Conservation (phyloP, 108 stramenopile species). For the Mediolabrus comicus region DNA sequence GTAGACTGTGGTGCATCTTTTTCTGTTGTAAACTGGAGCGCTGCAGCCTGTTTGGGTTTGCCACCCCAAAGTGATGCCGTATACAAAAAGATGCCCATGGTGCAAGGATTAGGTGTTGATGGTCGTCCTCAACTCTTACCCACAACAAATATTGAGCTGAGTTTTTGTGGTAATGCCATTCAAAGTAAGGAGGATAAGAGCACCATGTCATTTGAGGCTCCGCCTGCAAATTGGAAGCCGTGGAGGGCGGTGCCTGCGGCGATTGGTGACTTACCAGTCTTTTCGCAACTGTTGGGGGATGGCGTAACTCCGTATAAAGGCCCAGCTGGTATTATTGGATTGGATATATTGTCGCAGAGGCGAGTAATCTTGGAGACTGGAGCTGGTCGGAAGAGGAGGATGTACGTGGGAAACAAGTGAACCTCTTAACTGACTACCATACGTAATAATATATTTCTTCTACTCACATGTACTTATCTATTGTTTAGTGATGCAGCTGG, state of each 20-base stretch:
- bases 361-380: slow-evolving; percentile 75
- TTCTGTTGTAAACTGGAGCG: slow-evolving; percentile 68
- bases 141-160: slow-evolving; percentile 43
- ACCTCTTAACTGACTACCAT: no score
- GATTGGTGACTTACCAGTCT: slow-evolving; percentile 77
- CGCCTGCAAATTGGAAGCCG: slow-evolving; percentile 60
- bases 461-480: no score
- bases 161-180: slow-evolving; percentile 53
- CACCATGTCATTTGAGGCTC: slow-evolving; percentile 49
- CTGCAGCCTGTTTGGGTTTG: slow-evolving; percentile 56
- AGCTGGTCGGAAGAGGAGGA: slow-evolving; percentile 36
- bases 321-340: slow-evolving; percentile 71
- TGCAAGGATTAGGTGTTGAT: slow-evolving; percentile 67
- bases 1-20: slow-evolving; percentile 77
- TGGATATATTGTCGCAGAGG: slow-evolving; percentile 75
- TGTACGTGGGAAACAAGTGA: slow-evolving; percentile 27
- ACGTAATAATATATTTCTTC: no score
- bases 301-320: slow-evolving; percentile 60
- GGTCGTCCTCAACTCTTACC: slow-evolving; percentile 61
- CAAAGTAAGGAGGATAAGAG: slow-evolving; percentile 29
- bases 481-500: no score
- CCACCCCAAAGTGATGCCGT: slow-evolving; percentile 49
- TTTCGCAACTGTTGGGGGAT: slow-evolving; percentile 66
- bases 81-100: slow-evolving; percentile 54
- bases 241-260: slow-evolving; percentile 63